Percentiles rank a stretch among this genome's conserved stretches.
Conservation (phyloP, 441 rosid species). For the Erodium trifolium region DNA sequence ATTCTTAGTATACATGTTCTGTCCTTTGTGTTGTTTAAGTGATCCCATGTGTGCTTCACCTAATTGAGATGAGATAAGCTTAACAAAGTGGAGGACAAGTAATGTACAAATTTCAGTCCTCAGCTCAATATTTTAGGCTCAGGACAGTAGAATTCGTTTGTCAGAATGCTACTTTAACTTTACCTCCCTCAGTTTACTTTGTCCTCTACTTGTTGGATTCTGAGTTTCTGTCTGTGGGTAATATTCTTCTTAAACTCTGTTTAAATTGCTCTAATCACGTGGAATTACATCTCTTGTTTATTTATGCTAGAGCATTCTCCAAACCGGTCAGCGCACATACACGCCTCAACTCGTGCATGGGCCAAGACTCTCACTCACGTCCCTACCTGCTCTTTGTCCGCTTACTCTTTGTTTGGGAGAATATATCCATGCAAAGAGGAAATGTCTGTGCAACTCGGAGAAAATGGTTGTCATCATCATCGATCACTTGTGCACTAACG, state of each 20-base stretch:
- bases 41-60: too few species aligned
- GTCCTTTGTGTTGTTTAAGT: too few species aligned
- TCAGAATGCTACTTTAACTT: slow-evolving; percentile 6
- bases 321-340: neutral
- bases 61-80: too few species aligned
- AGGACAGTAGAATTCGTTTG: neutral
- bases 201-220: slow-evolving; percentile 7
- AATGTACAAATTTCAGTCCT: too few species aligned
- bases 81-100: too few species aligned
- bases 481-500: slow-evolving; percentile 1
- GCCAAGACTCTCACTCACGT: neutral
- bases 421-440: slow-evolving; percentile 6
- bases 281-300: neutral
- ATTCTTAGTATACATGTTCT: too few species aligned
- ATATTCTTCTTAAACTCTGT: neutral
- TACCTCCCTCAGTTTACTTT: neutral
- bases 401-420: slow-evolving; percentile 3
- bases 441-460: slow-evolving; percentile 3
- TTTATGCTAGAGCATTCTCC: neutral
- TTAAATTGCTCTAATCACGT: slow-evolving; percentile 1
- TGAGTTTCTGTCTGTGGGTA: neutral
- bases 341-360: neutral
- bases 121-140: neutral
- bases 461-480: slow-evolving; percentile 2
- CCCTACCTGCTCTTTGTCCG: slow-evolving; percentile 6